Conservation (phyloP, 2,329 filamentous ascomycete genomes). For the Monilinia fructicola region DNA sequence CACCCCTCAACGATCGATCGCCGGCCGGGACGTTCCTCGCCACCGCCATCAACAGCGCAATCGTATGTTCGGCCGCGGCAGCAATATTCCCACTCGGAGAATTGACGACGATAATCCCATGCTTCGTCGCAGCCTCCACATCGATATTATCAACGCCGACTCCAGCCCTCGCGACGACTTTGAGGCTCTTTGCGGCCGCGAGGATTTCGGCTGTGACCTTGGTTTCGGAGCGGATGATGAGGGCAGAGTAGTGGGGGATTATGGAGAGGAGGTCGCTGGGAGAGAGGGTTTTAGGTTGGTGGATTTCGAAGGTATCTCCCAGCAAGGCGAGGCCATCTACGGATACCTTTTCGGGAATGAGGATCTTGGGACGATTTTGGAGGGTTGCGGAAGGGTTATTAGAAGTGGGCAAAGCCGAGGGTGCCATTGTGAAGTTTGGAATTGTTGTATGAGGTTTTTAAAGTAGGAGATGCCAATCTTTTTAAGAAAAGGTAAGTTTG, state of each 20-base stretch:
- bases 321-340: constrained; percentile 73
- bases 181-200: constrained; percentile 63
- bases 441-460: neutral
- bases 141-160: constrained; percentile 84
- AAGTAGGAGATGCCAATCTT: neutral
- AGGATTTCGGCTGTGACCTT: constrained; percentile 72
- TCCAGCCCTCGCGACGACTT: constrained; percentile 76
- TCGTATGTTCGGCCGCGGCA: constrained; percentile 76
- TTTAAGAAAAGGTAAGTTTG: neutral
- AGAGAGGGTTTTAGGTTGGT: constrained; percentile 62
- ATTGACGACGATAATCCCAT: constrained; percentile 79
- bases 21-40: constrained; percentile 72
- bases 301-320: constrained; percentile 64
- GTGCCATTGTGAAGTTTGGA: constrained; percentile 29
- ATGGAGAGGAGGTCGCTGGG: constrained; percentile 62
- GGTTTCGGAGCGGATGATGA: constrained; percentile 79
- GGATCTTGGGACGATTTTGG: constrained; percentile 46
- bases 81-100: constrained; percentile 77
- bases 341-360: constrained; percentile 79
- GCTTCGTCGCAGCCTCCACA: constrained; percentile 67
- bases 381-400: constrained; percentile 1
- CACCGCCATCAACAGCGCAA: constrained; percentile 71
- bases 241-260: constrained; percentile 70
- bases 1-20: constrained; percentile 66
- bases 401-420: constrained; percentile 29